phyloP scores from a whole-genome alignment of 179 eudicot genomes.

The Silene coronaria region DNA sequence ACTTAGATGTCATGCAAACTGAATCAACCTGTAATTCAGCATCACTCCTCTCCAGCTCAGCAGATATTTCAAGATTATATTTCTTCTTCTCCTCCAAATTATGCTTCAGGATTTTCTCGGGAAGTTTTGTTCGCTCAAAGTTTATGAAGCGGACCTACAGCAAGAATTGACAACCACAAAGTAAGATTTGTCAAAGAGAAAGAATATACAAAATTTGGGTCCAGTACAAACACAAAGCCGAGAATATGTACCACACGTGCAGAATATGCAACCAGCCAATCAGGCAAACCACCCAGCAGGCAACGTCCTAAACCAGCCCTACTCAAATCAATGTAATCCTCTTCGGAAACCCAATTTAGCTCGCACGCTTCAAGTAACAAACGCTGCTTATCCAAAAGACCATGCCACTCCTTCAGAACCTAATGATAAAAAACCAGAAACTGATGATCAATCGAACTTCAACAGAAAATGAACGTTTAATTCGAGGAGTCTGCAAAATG shows the following conservation, averaged over 20 bases:
- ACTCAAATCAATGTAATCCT: conserved; percentile 87
- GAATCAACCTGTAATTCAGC: conserved; percentile 83
- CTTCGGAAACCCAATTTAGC: conserved; percentile 82
- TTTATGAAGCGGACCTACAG: conserved; percentile 85
- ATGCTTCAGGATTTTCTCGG: conserved; percentile 74
- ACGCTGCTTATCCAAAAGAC: conserved; percentile 70
- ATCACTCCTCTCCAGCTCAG: conserved; percentile 77
- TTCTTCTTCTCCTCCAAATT: conserved; percentile 85
- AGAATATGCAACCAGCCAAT: conserved; percentile 95
- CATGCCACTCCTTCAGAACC: conserved; percentile 86
- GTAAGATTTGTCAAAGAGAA: neutral
- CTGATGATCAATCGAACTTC: neutral
- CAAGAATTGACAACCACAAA: conserved; percentile 10
- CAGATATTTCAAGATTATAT: conserved; percentile 54
- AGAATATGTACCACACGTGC: conserved; percentile 66
- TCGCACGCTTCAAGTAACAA: conserved; percentile 89
- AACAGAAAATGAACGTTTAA: neutral
- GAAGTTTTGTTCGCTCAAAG: conserved; percentile 89
- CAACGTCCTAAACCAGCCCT: conserved; percentile 94
- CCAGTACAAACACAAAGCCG: neutral
- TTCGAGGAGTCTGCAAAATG: neutral
- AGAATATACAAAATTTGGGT: neutral
- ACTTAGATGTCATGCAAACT: neutral
- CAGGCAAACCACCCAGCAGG: conserved; percentile 90
- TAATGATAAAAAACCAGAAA: conserved; percentile 20